Percentiles rank a stretch among this genome's conserved stretches.
Evolutionary conservation across 1,284 basidiomycete species (phyloP).

Genomic region (Papiliotrema flavescens): DNA sequence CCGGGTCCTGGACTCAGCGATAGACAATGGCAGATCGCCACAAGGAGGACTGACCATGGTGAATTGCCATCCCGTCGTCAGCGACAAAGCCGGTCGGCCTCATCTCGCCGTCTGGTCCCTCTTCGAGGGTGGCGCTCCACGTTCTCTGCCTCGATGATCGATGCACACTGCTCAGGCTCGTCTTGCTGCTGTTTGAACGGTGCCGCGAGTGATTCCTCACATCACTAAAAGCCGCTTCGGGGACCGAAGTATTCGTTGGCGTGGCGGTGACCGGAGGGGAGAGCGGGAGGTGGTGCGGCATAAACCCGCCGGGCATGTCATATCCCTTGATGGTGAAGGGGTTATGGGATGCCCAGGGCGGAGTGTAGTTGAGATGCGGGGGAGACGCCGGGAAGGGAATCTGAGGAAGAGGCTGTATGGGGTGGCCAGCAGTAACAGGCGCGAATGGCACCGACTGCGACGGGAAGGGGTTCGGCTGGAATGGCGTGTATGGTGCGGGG

Average conservation of each 20-base stretch:
- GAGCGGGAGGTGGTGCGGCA: background rate
- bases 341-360: constrained; percentile 34
- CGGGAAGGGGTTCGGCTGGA: no score
- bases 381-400: constrained; percentile 9
- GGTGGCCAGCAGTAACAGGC: no score
- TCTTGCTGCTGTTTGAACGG: background rate
- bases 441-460: no score
- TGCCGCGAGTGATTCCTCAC: background rate
- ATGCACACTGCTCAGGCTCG: constrained; percentile 6
- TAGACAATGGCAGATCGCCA: background rate
- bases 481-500: background rate
- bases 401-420: background rate
- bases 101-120: constrained; percentile 17
- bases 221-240: background rate
- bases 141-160: constrained; percentile 7
- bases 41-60: constrained; percentile 59
- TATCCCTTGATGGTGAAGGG: constrained; percentile 14
- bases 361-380: constrained; percentile 8
- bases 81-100: constrained; percentile 25
- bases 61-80: constrained; percentile 49
- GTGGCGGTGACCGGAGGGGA: background rate
- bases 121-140: constrained; percentile 28
- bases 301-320: background rate
- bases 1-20: constrained; percentile 55
- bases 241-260: no score